phyloP scores from a whole-genome alignment of 1,139 yeast species.

The Magnusiomyces paraingens region DNA sequence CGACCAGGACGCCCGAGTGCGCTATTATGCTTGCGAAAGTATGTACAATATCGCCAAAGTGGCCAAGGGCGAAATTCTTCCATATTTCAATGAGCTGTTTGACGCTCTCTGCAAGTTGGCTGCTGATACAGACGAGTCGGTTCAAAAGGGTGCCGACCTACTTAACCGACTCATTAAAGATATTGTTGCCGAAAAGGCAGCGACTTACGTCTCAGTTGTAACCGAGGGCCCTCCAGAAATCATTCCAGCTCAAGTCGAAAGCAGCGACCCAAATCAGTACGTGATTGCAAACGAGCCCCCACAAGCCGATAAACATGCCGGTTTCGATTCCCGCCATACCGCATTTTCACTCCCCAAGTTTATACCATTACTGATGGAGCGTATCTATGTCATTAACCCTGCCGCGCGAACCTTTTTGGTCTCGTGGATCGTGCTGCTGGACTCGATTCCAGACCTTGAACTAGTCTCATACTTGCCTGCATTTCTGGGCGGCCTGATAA shows the following conservation, averaged over 20 bases:
- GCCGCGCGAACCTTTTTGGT: constrained; percentile 86
- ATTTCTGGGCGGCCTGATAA: constrained; percentile 77
- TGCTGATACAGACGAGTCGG: constrained; percentile 87
- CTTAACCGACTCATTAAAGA: constrained; percentile 88
- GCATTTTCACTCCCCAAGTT: constrained; percentile 86
- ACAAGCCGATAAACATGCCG: constrained; percentile 10
- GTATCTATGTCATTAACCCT: constrained; percentile 89
- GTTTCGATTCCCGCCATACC: constrained; percentile 39
- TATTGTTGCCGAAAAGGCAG: constrained; percentile 91
- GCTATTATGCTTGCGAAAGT: constrained; percentile 96
- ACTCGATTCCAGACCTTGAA: constrained; percentile 89
- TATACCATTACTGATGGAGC: constrained; percentile 81
- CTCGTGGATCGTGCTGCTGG: constrained; percentile 85
- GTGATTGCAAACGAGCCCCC: constrained; percentile 21
- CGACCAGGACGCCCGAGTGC: constrained; percentile 91
- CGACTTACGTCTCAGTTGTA: constrained; percentile 79
- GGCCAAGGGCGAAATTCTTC: constrained; percentile 87
- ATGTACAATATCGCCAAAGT: constrained; percentile 94
- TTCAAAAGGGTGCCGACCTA: constrained; percentile 92
- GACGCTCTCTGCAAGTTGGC: constrained; percentile 85
- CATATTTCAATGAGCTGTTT: constrained; percentile 89
- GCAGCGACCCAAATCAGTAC: constrained; percentile 19
- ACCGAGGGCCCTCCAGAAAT: constrained; percentile 35
- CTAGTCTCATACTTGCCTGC: constrained; percentile 82
- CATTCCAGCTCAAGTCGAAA: constrained; percentile 38